Evolutionary conservation across 2,329 filamentous ascomycete species (phyloP).

Genomic region (Fusarium nelsonii): DNA sequence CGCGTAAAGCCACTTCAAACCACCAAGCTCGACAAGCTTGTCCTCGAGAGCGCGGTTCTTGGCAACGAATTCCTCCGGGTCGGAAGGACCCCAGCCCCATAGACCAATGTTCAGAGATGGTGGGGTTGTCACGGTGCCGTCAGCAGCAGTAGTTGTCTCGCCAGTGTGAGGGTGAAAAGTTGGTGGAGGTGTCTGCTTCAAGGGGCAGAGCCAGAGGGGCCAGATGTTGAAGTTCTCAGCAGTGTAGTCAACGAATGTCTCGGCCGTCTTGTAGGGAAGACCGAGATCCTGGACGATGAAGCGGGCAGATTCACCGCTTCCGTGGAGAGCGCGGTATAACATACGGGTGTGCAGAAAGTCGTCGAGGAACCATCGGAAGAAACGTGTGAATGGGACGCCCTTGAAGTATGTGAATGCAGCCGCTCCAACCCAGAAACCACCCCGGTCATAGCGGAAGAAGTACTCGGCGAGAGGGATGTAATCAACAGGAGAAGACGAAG

Average conservation of each 20-base stretch:
- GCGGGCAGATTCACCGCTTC: constrained; percentile 71
- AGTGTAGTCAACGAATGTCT: constrained; percentile 68
- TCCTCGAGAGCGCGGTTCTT: constrained; percentile 79
- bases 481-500: constrained; percentile 56
- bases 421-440: constrained; percentile 78
- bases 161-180: constrained; percentile 68
- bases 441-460: constrained; percentile 81
- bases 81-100: constrained; percentile 79
- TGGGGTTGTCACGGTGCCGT: constrained; percentile 39
- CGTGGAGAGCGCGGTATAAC: constrained; percentile 79
- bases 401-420: constrained; percentile 76
- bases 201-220: constrained; percentile 71
- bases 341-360: constrained; percentile 80
- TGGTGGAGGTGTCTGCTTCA: constrained; percentile 61
- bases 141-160: constrained; percentile 46
- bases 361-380: constrained; percentile 76
- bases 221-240: constrained; percentile 65
- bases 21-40: constrained; percentile 76
- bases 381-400: constrained; percentile 72
- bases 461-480: constrained; percentile 78
- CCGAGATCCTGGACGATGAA: constrained; percentile 78
- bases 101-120: constrained; percentile 75
- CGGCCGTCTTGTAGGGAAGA: constrained; percentile 65
- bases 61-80: constrained; percentile 69
- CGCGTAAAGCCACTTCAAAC: constrained; percentile 89